Conservation (phyloP, 305 asterid species). For the Rubia tinctorum region DNA sequence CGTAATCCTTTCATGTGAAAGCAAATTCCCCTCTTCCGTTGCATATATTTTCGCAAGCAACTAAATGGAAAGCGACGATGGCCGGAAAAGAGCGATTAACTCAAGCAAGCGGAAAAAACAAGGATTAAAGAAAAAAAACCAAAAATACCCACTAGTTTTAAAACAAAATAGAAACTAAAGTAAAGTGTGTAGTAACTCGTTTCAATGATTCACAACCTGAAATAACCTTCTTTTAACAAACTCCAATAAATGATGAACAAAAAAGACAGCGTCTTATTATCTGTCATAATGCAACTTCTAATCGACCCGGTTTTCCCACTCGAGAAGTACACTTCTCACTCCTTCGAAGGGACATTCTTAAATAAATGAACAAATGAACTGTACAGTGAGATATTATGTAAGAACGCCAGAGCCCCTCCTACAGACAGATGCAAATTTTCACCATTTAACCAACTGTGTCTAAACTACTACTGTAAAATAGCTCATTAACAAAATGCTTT, state of each 20-base stretch:
- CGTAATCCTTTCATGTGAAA: no score
- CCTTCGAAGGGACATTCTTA: constrained; percentile 24
- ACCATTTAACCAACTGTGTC: constrained; percentile 32
- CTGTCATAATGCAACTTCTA: not conserved
- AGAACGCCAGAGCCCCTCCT: constrained; percentile 23
- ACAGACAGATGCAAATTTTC: constrained; percentile 27
- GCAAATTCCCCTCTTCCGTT: no score
- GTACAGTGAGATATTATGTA: constrained; percentile 39
- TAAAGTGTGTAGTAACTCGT: not conserved
- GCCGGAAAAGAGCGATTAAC: no score
- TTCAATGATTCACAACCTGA: not conserved
- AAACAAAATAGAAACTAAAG: not conserved
- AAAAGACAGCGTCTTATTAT: constrained; percentile 10
- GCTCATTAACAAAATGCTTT: constrained; percentile 21
- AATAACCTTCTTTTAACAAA: not conserved
- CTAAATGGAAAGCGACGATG: no score
- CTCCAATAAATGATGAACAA: not conserved
- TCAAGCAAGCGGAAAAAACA: no score
- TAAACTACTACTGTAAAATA: constrained; percentile 42
- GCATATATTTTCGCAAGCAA: no score
- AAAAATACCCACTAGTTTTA: no score
- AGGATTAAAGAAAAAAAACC: no score
- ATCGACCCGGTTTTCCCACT: not conserved
- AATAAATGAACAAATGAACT: constrained; percentile 49
- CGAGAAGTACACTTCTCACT: constrained; percentile 12